Conservation (phyloP, 768 basidiomycete genomes). For the Rhodosporidiobolus sp. region DNA sequence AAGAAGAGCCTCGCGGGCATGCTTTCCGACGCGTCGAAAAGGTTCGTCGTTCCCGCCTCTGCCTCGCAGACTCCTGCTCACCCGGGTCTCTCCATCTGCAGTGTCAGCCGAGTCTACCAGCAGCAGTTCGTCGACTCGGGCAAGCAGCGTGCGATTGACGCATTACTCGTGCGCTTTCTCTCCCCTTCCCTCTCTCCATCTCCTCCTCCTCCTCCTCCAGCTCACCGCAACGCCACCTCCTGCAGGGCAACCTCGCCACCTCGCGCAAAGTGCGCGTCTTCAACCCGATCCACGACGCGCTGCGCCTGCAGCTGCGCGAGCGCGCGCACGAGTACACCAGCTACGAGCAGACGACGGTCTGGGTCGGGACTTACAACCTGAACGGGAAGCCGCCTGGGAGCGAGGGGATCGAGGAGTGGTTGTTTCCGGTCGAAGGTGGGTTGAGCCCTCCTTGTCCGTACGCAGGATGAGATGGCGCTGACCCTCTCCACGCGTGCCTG, state of each 20-base stretch:
- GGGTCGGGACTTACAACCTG: constrained; percentile 92
- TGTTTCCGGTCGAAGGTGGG: constrained; percentile 74
- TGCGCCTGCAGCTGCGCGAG: constrained; percentile 66
- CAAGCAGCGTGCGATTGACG: constrained; percentile 91
- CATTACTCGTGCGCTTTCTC: constrained; percentile 69
- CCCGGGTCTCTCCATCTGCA: not conserved
- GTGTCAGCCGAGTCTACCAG: constrained; percentile 74
- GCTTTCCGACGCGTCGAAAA: constrained; percentile 93
- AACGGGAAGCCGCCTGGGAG: constrained; percentile 77
- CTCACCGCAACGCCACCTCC: constrained; percentile 3
- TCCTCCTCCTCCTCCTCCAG: not conserved
- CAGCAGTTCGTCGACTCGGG: constrained; percentile 95
- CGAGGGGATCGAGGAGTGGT: constrained; percentile 81
- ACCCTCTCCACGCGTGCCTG: too few species aligned
- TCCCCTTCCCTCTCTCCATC: not conserved
- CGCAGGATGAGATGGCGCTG: too few species aligned
- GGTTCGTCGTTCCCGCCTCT: constrained; percentile 52
- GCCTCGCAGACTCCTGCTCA: not conserved
- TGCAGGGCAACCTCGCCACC: constrained; percentile 85
- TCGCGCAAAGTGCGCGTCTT: constrained; percentile 86
- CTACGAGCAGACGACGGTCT: constrained; percentile 66
- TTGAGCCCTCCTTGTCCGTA: constrained; percentile 14
- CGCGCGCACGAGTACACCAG: constrained; percentile 80
- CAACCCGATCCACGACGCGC: constrained; percentile 87
- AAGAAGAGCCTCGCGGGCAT: constrained; percentile 76